Conservation (phyloP, 83 land plant genomes). For the Diphasiastrum complanatum region DNA sequence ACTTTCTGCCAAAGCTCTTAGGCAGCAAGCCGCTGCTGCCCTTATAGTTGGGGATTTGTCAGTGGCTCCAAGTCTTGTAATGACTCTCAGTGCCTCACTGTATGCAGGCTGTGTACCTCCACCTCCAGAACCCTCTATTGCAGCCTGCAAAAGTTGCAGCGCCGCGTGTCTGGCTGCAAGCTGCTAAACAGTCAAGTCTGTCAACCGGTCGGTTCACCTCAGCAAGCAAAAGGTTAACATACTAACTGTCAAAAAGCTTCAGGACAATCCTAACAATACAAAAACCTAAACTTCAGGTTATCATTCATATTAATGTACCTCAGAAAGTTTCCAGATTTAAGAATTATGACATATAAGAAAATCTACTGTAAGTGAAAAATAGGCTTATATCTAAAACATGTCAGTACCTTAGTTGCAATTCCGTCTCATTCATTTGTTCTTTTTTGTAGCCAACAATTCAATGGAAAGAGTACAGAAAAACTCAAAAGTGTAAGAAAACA, state of each 20-base stretch:
- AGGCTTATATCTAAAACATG: too few relatives aligned
- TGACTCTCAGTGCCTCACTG: slow-evolving; percentile 68
- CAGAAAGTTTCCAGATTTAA: too few relatives aligned
- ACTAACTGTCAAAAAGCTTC: too few relatives aligned
- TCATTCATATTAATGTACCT: too few relatives aligned
- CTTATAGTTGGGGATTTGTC: slow-evolving; percentile 78
- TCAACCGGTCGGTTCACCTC: background rate
- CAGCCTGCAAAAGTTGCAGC: slow-evolving; percentile 78
- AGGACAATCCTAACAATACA: background rate
- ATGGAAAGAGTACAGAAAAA: too few relatives aligned
- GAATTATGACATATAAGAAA: too few relatives aligned
- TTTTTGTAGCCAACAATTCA: too few relatives aligned
- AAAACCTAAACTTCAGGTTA: too few relatives aligned
- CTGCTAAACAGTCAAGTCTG: slow-evolving; percentile 27
- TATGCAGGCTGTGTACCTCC: slow-evolving; percentile 73
- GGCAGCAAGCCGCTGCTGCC: slow-evolving; percentile 83
- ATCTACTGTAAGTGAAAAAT: too few relatives aligned
- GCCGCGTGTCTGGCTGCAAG: slow-evolving; percentile 83
- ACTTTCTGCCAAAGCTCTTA: slow-evolving; percentile 69
- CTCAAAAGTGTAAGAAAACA: too few relatives aligned
- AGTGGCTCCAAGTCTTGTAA: slow-evolving; percentile 50
- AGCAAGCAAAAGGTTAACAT: background rate
- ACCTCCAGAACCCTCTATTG: slow-evolving; percentile 86
- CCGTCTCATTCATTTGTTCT: too few relatives aligned
- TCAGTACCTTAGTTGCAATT: too few relatives aligned